Conservation (phyloP, 1,139 yeast species). For the Hemisphaericaspora subhashii region DNA sequence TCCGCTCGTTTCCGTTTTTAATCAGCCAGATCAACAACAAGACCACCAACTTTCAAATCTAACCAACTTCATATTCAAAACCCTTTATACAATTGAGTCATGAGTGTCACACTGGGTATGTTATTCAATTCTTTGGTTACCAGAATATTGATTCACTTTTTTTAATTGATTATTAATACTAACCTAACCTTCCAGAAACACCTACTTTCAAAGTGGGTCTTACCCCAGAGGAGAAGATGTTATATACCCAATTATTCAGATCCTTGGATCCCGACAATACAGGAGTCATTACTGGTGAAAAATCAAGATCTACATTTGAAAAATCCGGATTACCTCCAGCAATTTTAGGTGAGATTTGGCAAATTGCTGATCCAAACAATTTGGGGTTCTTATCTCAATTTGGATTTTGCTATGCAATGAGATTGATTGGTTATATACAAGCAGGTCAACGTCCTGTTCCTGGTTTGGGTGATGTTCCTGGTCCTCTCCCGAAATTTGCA, state of each 20-base stretch:
- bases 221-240: slow-evolving; percentile 74
- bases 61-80: background rate
- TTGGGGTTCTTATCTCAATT: slow-evolving; percentile 80
- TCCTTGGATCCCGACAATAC: slow-evolving; percentile 75
- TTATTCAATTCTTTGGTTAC: slow-evolving; percentile 6
- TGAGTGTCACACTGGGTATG: slow-evolving; percentile 33
- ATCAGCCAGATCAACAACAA: background rate
- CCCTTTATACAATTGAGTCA: slow-evolving; percentile 8
- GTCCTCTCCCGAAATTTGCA: slow-evolving; percentile 58
- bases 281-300: slow-evolving; percentile 87
- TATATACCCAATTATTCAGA: slow-evolving; percentile 73
- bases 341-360: slow-evolving; percentile 90
- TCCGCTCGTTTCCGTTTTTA: background rate
- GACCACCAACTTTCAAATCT: too few species aligned
- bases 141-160: background rate
- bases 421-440: slow-evolving; percentile 89
- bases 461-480: slow-evolving; percentile 53
- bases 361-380: slow-evolving; percentile 80
- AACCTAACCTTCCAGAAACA: slow-evolving; percentile 11
- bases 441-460: slow-evolving; percentile 59
- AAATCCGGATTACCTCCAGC: slow-evolving; percentile 82
- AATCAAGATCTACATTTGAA: slow-evolving; percentile 83
- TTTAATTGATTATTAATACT: background rate
- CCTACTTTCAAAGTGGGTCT: slow-evolving; percentile 51
- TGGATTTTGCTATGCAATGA: slow-evolving; percentile 83